Conservation (phyloP, 345 rosid genomes). For the Geranium brycei region DNA sequence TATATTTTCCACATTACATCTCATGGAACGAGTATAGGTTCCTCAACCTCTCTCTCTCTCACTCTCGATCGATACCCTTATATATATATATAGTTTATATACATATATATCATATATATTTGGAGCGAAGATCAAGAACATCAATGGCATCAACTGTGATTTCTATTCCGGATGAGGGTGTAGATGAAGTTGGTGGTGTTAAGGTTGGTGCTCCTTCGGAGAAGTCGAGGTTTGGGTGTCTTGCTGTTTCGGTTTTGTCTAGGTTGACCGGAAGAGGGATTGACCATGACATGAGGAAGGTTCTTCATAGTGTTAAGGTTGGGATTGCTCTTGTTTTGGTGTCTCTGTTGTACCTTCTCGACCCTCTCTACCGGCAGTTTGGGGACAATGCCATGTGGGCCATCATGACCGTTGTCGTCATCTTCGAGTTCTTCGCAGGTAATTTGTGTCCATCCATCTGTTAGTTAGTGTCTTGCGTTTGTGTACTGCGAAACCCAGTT, state of each 20-base stretch:
- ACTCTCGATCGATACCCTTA: too few species aligned
- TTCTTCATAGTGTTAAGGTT: constrained; percentile 47
- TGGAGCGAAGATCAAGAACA: not conserved
- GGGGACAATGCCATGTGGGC: constrained; percentile 81
- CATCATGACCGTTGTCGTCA: constrained; percentile 65
- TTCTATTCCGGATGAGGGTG: constrained; percentile 20
- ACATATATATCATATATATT: too few species aligned
- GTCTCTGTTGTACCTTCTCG: constrained; percentile 45
- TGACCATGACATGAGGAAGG: constrained; percentile 18
- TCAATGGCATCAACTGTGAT: constrained; percentile 12
- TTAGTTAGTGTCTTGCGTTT: too few species aligned
- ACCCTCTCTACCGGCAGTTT: constrained; percentile 38
- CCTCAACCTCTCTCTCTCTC: too few species aligned
- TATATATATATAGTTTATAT: too few species aligned
- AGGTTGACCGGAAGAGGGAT: constrained; percentile 13
- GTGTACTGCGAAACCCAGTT: too few species aligned
- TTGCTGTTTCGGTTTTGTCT: constrained; percentile 1
- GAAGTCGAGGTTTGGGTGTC: not conserved
- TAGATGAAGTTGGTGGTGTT: constrained; percentile 1
- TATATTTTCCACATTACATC: too few species aligned
- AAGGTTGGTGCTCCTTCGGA: constrained; percentile 5
- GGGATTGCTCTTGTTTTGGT: constrained; percentile 52
- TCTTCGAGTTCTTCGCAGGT: constrained; percentile 65
- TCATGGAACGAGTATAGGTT: too few species aligned
- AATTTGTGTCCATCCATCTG: not conserved